Evolutionary conservation across 257 asterid species (phyloP).

Genomic region (Salvia splendens): DNA sequence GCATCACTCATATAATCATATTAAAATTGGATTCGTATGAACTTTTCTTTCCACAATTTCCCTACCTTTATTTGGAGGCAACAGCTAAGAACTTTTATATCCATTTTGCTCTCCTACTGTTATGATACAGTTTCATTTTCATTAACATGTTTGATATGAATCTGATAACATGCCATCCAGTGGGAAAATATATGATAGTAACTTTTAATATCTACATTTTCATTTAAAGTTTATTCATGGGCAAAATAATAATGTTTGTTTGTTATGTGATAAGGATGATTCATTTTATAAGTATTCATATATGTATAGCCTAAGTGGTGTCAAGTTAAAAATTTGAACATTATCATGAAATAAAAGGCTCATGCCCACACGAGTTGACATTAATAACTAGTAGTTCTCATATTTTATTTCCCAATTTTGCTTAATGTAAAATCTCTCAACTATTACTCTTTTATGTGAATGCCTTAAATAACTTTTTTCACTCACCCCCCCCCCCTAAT

Average conservation of each 20-base stretch:
- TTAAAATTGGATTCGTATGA: neutral
- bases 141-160: neutral
- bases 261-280: neutral
- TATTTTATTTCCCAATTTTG: no score
- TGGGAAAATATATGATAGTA: neutral
- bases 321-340: no score
- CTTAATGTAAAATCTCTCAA: no score
- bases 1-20: neutral
- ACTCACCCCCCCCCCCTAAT: no score
- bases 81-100: neutral
- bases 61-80: neutral
- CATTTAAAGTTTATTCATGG: neutral
- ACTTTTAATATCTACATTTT: neutral
- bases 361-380: no score
- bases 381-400: no score
- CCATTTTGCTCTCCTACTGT: neutral
- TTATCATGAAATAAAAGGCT: no score
- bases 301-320: no score
- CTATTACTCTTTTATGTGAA: no score
- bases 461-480: no score
- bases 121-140: conserved; percentile 11
- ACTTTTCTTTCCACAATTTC: neutral
- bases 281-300: no score
- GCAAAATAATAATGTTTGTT: neutral
- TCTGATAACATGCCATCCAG: no score